phyloP scores from a whole-genome alignment of 2,329 filamentous ascomycete genomes.

The Talaromyces verruculosus region DNA sequence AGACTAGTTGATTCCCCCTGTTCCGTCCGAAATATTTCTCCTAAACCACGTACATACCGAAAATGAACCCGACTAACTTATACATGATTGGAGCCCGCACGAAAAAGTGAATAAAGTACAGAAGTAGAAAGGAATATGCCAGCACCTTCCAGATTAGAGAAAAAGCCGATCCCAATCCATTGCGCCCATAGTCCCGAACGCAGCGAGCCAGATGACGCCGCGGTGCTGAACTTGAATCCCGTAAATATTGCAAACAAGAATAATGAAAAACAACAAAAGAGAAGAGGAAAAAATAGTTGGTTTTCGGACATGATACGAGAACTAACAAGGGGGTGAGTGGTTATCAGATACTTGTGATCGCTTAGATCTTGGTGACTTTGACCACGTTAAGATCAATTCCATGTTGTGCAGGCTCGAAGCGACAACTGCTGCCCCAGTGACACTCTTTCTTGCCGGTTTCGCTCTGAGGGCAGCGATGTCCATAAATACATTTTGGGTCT shows the following conservation, averaged over 20 bases:
- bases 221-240: slow-evolving; percentile 14
- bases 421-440: slow-evolving; percentile 59
- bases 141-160: slow-evolving; percentile 15
- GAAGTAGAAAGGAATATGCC: slow-evolving; percentile 19
- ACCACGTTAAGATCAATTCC: slow-evolving; percentile 59
- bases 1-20: slow-evolving; percentile 9
- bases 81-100: slow-evolving; percentile 13
- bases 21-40: slow-evolving; percentile 4
- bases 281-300: background rate
- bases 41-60: slow-evolving; percentile 1
- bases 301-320: background rate
- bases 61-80: slow-evolving; percentile 4
- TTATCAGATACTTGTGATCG: background rate
- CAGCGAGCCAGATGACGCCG: slow-evolving; percentile 17
- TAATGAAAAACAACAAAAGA: slow-evolving; percentile 1
- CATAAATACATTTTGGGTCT: slow-evolving; percentile 63
- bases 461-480: slow-evolving; percentile 60
- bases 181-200: slow-evolving; percentile 18
- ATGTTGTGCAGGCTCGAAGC: slow-evolving; percentile 59
- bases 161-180: slow-evolving; percentile 20
- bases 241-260: slow-evolving; percentile 1
- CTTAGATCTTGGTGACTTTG: slow-evolving; percentile 46
- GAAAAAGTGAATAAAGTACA: slow-evolving; percentile 12
- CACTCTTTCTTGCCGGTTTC: slow-evolving; percentile 55
- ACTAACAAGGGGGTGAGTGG: background rate